These are phyloP conservation scores for Gilbertella persicaria DNA, from an alignment of 371 early-diverging fungal species.

Conservation along the genomic window DNA sequence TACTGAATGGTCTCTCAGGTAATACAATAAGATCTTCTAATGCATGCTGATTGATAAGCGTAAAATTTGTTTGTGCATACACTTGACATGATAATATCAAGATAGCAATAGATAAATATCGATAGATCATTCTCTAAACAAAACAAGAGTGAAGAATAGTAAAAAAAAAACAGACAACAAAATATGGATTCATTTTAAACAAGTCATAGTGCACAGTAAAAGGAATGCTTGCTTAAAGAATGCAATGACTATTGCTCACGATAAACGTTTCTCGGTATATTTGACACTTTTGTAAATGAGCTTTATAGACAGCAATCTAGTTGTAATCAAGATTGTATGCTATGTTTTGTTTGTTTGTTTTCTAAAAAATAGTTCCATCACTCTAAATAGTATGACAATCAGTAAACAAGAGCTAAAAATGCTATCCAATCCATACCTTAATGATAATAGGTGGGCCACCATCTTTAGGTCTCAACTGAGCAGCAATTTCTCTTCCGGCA, in stretches of 20 bases:
- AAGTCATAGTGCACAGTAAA: no score
- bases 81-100: background rate
- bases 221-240: no score
- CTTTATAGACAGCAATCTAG: no score
- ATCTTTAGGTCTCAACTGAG: constrained; percentile 69
- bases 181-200: no score
- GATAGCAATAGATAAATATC: background rate
- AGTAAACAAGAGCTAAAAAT: background rate
- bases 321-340: background rate
- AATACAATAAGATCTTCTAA: background rate
- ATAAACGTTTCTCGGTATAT: no score
- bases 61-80: background rate
- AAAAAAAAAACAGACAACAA: background rate
- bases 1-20: background rate
- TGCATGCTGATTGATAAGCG: background rate
- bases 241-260: no score
- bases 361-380: constrained; percentile 51
- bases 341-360: no score
- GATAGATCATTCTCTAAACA: background rate
- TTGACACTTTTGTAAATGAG: no score
- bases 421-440: constrained; percentile 21
- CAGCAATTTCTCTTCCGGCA: constrained; percentile 88
- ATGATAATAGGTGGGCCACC: constrained; percentile 90
- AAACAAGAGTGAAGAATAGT: background rate
- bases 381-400: constrained; percentile 40